phyloP scores from a whole-genome alignment of 2,329 filamentous ascomycete genomes.

The Scedosporium aurantiacum region DNA sequence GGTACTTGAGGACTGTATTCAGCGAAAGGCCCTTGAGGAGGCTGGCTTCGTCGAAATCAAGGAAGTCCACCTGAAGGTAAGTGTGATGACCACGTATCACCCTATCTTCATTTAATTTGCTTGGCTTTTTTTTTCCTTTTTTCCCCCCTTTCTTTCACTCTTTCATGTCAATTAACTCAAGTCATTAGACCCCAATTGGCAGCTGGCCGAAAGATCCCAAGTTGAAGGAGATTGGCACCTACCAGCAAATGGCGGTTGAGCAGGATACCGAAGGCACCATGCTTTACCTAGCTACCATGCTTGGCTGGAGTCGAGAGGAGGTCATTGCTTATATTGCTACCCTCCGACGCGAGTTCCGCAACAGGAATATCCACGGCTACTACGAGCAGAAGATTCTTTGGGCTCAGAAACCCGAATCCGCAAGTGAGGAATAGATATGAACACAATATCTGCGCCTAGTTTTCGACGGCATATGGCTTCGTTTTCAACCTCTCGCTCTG shows the following conservation, averaged over 20 bases:
- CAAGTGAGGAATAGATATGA: not conserved
- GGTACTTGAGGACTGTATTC: slow-evolving; percentile 12
- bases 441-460: too few relatives aligned
- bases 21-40: slow-evolving; percentile 11
- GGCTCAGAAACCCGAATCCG: slow-evolving; percentile 13
- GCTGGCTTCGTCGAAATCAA: slow-evolving; percentile 15
- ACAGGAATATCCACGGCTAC: slow-evolving; percentile 14
- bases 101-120: not conserved
- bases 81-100: not conserved
- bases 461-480: too few relatives aligned
- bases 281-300: slow-evolving; percentile 18
- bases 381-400: slow-evolving; percentile 15
- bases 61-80: slow-evolving; percentile 13
- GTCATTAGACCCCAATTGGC: slow-evolving; percentile 9
- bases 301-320: slow-evolving; percentile 20
- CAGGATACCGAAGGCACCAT: slow-evolving; percentile 21
- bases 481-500: too few relatives aligned
- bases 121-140: not conserved
- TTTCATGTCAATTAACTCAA: not conserved
- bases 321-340: slow-evolving; percentile 20
- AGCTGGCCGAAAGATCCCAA: slow-evolving; percentile 14
- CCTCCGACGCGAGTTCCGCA: slow-evolving; percentile 17
- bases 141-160: not conserved
- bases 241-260: slow-evolving; percentile 16
- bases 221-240: slow-evolving; percentile 13